Evolutionary conservation across 139 green algal species (phyloP).

Genomic region (Marvania coccoides): DNA sequence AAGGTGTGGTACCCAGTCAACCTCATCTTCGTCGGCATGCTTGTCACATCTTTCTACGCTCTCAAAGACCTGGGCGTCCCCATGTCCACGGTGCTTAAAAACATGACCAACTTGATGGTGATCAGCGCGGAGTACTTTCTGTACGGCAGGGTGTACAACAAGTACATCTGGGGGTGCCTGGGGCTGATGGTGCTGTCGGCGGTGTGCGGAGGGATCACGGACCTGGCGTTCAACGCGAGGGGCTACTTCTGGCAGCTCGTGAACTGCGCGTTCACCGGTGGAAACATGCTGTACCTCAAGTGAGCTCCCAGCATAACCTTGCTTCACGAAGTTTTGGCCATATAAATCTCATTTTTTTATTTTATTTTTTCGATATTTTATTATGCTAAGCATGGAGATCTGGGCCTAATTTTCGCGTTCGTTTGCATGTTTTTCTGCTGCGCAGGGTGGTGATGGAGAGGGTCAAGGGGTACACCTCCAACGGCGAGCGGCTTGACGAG

Average conservation of each 20-base stretch:
- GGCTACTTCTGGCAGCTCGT: slow-evolving; percentile 85
- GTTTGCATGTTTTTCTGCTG: slow-evolving; percentile 48
- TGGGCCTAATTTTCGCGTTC: not conserved
- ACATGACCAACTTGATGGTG: slow-evolving; percentile 84
- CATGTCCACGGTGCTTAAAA: slow-evolving; percentile 83
- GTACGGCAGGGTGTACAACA: slow-evolving; percentile 56
- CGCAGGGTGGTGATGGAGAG: slow-evolving; percentile 71
- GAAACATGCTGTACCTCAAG: slow-evolving; percentile 1
- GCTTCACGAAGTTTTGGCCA: too few species aligned
- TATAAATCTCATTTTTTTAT: not conserved
- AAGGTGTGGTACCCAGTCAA: slow-evolving; percentile 79
- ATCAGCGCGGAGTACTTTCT: slow-evolving; percentile 74
- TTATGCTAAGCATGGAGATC: slow-evolving; percentile 1
- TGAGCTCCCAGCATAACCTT: not conserved
- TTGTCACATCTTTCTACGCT: slow-evolving; percentile 72
- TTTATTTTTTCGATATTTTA: not conserved
- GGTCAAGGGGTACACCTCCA: slow-evolving; percentile 27
- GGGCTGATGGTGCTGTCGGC: slow-evolving; percentile 76
- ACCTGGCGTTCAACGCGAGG: slow-evolving; percentile 68
- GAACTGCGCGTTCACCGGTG: slow-evolving; percentile 76
- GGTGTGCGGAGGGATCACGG: slow-evolving; percentile 62
- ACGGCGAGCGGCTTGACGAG: slow-evolving; percentile 45
- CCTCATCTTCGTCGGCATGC: slow-evolving; percentile 90
- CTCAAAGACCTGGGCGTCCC: slow-evolving; percentile 64
- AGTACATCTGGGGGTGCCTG: slow-evolving; percentile 63